Conservation (phyloP, 306 rosid species). For the Glycine latifolia region DNA sequence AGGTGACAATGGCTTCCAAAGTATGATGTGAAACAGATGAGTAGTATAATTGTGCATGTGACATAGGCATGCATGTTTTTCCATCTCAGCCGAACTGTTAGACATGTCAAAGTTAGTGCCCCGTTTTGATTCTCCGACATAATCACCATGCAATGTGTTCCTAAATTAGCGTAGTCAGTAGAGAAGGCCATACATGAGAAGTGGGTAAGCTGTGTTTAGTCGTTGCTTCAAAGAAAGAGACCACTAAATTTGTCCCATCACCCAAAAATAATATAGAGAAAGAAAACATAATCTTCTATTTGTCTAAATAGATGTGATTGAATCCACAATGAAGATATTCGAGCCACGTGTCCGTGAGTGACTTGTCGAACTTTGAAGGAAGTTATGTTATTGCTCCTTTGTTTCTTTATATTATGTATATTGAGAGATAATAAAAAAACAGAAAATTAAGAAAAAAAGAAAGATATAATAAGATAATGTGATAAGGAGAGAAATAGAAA, state of each 20-base stretch:
- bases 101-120: slow-evolving; percentile 25
- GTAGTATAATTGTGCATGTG: slow-evolving; percentile 16
- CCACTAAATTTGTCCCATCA: slow-evolving; percentile 25
- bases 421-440: too few species aligned
- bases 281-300: slow-evolving; percentile 38
- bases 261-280: background rate
- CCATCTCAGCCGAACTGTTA: slow-evolving; percentile 9
- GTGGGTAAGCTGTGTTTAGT: slow-evolving; percentile 27
- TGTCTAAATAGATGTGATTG: slow-evolving; percentile 18
- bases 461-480: too few species aligned
- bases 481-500: too few species aligned
- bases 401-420: too few species aligned
- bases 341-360: slow-evolving; percentile 39
- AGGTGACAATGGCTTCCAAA: background rate
- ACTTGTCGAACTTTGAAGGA: slow-evolving; percentile 34
- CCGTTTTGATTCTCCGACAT: slow-evolving; percentile 28
- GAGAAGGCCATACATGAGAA: background rate
- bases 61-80: slow-evolving; percentile 26
- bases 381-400: background rate
- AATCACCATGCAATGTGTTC: slow-evolving; percentile 38
- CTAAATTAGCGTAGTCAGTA: slow-evolving; percentile 38
- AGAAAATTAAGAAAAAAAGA: too few species aligned
- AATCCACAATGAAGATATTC: background rate
- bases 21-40: slow-evolving; percentile 9
- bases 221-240: slow-evolving; percentile 46